A percentile compares a stretch with the other conserved stretches of the same genome.
Evolutionary conservation across 2,329 filamentous ascomycete genomes (phyloP).

Genomic region (Metarhizium sp.): DNA sequence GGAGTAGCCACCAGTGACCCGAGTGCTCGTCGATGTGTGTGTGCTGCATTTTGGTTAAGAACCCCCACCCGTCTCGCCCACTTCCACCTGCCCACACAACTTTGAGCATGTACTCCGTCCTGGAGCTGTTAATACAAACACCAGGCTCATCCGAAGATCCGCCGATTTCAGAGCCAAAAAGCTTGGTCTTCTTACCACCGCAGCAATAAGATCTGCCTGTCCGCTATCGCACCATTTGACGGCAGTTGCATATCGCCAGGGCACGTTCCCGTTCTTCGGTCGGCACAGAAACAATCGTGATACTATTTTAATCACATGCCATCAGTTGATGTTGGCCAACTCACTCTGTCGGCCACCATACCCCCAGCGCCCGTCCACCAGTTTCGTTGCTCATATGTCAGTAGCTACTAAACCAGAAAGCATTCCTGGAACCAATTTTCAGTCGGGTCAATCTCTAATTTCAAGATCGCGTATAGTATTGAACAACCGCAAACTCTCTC

Average conservation of each 20-base stretch:
- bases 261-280: background rate
- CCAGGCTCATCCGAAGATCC: conserved; percentile 12
- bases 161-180: conserved; percentile 4
- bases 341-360: background rate
- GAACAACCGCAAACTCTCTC: background rate
- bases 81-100: no score
- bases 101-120: no score
- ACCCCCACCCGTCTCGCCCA: no score
- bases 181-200: background rate
- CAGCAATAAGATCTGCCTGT: background rate
- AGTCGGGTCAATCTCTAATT: background rate
- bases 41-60: no score
- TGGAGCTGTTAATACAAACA: background rate
- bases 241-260: background rate
- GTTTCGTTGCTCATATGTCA: background rate
- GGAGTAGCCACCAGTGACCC: no score
- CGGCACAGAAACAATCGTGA: background rate
- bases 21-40: no score
- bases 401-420: background rate
- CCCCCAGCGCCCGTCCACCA: background rate
- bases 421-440: background rate
- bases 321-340: background rate
- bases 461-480: background rate
- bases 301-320: background rate
- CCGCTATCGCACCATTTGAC: background rate